Base-by-base conservation (phyloP, 306 rosid species). In the Spatholobus suberectus region DNA sequence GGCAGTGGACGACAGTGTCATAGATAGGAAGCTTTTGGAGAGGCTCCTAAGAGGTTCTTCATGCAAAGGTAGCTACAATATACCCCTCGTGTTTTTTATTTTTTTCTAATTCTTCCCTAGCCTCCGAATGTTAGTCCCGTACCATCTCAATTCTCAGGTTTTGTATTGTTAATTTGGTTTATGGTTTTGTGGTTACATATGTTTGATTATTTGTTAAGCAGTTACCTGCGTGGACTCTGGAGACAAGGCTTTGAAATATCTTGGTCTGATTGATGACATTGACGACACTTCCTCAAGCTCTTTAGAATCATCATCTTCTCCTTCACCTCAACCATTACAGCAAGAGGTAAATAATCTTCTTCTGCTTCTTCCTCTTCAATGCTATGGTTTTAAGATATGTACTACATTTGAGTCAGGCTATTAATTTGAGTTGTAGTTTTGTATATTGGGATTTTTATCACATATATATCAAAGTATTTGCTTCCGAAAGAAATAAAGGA, bases 181-280 rank as follows among this genome's bases (percentile, higher is more conserved):
- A 63, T 66, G 18, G 18, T 35, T 52, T 21, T 70, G 1, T 20
- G 18, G 43, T 10, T 29, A 15, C 46, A 15, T 78, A 5, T 23
- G 24, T 6, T 54, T n/a, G 11, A 70, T 41, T 71, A 35, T 52
- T 54, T 18, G 13, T n/a, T 63, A 29, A 34, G 70, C 89, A 96
- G 99, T 96, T 73, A 96, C 99, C 5, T 91, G 91, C 29, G 98
- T 96, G 82, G 94, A 96, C 44, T 96, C 99, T 69, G 98, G 99
- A 40, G 95, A 96, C 55, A 94, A 94, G 90, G 98, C 99, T 73
- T 88, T 96, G 67, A 87, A 93, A 86, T 96, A 91, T 84, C 83
- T 96, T 81, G 93, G 98, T 8, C 87, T 94, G 49, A 69, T 85
- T 80, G 91, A 89, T 80, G 93, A 89, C 59, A 81, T 88, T 66